These are phyloP conservation scores for Prunus padus DNA, from an alignment of 306 rosid species.

Conservation along the genomic window DNA sequence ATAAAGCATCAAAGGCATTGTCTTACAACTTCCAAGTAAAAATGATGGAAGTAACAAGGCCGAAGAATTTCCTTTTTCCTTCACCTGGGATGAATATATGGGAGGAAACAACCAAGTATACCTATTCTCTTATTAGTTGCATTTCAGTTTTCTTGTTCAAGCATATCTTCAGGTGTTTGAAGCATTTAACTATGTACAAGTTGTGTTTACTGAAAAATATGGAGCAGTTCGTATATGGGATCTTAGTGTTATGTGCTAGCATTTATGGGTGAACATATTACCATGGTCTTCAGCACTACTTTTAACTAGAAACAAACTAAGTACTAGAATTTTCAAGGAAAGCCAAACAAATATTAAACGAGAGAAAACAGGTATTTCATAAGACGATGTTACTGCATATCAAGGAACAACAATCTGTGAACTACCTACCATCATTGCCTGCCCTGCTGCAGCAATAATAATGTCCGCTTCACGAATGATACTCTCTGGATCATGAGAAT, in stretches of 20 bases:
- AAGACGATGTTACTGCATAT: not conserved
- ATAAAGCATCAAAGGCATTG: not conserved
- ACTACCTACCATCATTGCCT: slow-evolving; percentile 67
- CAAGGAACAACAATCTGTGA: slow-evolving; percentile 13
- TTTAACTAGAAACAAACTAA: not conserved
- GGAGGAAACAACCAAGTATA: not conserved
- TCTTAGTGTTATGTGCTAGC: too few species aligned
- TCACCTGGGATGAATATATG: not conserved
- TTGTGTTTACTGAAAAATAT: not conserved
- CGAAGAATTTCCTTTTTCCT: not conserved
- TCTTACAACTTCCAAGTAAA: not conserved
- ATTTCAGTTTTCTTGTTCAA: not conserved
- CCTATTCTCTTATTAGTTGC: not conserved
- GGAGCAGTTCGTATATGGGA: too few species aligned
- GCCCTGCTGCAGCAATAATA: slow-evolving; percentile 93
- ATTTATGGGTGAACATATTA: too few species aligned
- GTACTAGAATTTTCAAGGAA: not conserved
- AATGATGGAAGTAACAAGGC: not conserved
- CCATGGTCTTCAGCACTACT: too few species aligned
- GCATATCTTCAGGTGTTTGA: not conserved
- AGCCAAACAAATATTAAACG: slow-evolving; percentile 6
- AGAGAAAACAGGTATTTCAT: not conserved
- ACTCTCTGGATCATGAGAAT: slow-evolving; percentile 56
- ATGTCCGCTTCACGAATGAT: slow-evolving; percentile 81
- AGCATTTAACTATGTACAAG: not conserved